Evolutionary conservation across 768 basidiomycete species (phyloP).

Genomic region (Mycena amicta): DNA sequence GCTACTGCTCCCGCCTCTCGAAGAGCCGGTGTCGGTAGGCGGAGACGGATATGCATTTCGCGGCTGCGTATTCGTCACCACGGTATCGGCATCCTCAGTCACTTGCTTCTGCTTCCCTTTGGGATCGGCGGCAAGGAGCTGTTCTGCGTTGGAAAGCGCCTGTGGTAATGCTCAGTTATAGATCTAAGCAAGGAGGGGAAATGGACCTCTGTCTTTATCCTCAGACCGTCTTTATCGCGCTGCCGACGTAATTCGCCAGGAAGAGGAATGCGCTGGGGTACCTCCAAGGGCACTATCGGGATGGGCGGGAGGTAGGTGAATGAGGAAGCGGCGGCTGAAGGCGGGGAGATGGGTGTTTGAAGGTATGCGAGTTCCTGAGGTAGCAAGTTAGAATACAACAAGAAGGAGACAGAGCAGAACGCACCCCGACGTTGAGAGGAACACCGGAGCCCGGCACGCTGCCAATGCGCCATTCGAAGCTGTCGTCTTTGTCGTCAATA

Average conservation of each 20-base stretch:
- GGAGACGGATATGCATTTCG: background rate
- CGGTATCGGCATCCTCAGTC: background rate
- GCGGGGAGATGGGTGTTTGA: background rate
- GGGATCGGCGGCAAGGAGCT: background rate
- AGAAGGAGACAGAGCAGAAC: no score
- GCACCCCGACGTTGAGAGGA: background rate
- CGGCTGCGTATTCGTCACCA: background rate
- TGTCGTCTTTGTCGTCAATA: background rate
- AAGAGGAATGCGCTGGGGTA: background rate
- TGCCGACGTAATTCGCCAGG: background rate
- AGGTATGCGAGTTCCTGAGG: background rate
- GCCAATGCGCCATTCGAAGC: slow-evolving; percentile 3
- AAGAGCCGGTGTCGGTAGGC: background rate
- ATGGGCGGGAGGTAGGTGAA: no score
- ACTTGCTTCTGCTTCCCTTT: background rate
- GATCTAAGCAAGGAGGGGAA: background rate
- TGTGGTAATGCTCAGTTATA: background rate
- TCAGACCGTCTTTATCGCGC: background rate
- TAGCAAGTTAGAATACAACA: no score
- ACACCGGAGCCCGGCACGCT: background rate
- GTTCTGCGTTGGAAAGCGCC: background rate
- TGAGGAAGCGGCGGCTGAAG: background rate
- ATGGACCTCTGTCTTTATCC: background rate
- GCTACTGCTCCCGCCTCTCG: background rate
- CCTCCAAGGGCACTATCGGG: background rate